Percentiles rank a stretch among this genome's conserved stretches.
phyloP scores from a whole-genome alignment of 805 yeast species.

The Teunomyces gatunensis region DNA sequence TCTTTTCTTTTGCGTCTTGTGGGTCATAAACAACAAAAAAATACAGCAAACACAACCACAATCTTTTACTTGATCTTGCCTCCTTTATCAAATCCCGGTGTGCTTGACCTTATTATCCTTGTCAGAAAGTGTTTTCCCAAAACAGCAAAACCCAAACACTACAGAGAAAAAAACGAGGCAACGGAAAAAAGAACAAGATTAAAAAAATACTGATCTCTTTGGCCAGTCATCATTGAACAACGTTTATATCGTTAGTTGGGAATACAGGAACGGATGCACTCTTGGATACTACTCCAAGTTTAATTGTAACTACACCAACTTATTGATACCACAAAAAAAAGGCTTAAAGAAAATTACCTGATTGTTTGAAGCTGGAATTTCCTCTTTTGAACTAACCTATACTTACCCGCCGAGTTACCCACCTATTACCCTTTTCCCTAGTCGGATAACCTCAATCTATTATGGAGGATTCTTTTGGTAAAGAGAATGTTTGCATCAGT shows the following conservation, averaged over 20 bases:
- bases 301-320: not conserved
- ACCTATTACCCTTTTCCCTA: not conserved
- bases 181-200: not conserved
- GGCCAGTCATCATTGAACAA: not conserved
- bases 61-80: not conserved
- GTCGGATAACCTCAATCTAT: not conserved
- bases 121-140: not conserved
- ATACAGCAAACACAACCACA: not conserved
- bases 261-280: not conserved
- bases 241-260: not conserved
- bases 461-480: conserved; percentile 7
- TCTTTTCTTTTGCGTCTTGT: not conserved
- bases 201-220: conserved; percentile 1
- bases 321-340: not conserved
- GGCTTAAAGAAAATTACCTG: not conserved
- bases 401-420: not conserved
- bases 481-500: conserved; percentile 12
- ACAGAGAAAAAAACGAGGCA: not conserved
- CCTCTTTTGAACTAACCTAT: not conserved
- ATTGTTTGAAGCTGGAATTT: not conserved
- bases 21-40: not conserved
- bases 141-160: conserved; percentile 3
- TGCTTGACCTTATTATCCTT: not conserved
- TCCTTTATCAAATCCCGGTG: not conserved
- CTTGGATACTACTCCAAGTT: not conserved